These are phyloP conservation scores for Pisolithus marmoratus DNA, from an alignment of 768 basidiomycete genomes.

Conservation along the genomic window DNA sequence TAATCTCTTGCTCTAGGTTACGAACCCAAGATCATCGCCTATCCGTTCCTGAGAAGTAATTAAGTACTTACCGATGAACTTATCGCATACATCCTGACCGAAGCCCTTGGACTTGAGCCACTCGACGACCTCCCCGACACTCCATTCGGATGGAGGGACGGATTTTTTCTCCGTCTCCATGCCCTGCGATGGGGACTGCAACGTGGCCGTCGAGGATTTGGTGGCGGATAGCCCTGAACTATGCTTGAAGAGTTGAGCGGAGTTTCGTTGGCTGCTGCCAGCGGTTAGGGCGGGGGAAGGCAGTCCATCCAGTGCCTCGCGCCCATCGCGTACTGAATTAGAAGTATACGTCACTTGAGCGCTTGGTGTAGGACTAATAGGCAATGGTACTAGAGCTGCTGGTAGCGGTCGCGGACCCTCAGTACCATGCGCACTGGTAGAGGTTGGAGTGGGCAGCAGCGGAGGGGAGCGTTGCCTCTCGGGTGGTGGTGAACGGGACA, in stretches of 20 bases:
- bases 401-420: conserved; percentile 18
- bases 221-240: conserved; percentile 32
- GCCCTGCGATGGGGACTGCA: conserved; percentile 13
- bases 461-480: conserved; percentile 16
- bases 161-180: conserved; percentile 25
- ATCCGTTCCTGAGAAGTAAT: not conserved
- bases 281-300: conserved; percentile 26
- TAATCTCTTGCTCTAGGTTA: conserved; percentile 89
- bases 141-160: conserved; percentile 68
- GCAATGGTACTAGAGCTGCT: conserved; percentile 14
- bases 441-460: conserved; percentile 21
- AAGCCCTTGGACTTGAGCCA: conserved; percentile 87
- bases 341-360: not conserved
- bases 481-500: conserved; percentile 15
- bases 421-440: conserved; percentile 20
- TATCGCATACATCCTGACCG: conserved; percentile 73
- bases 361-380: conserved; percentile 20
- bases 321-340: conserved; percentile 8
- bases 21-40: not conserved
- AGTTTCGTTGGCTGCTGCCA: conserved; percentile 18
- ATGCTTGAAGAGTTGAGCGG: conserved; percentile 36
- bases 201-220: conserved; percentile 20
- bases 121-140: conserved; percentile 79
- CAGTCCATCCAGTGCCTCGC: conserved; percentile 24
- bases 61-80: conserved; percentile 70